phyloP scores from a whole-genome alignment of 2,329 filamentous ascomycete species.

The Pezicula radicicola region DNA sequence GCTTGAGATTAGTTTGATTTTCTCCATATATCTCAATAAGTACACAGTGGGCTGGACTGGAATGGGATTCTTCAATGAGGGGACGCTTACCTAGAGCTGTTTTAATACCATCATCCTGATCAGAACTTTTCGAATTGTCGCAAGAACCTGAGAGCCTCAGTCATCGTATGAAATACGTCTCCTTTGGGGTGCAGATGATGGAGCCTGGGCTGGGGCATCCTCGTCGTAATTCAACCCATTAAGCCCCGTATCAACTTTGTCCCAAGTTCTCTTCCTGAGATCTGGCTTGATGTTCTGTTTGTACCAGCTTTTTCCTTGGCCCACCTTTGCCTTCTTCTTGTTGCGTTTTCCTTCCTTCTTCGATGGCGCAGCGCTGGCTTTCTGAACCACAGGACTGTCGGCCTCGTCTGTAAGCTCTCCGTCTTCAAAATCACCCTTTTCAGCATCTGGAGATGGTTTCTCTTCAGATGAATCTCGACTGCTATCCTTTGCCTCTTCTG shows the following conservation, averaged over 20 bases:
- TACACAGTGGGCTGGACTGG: no score
- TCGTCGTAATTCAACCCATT: constrained; percentile 60
- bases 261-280: constrained; percentile 65
- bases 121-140: neutral
- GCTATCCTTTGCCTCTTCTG: constrained; percentile 14
- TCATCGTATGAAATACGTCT: constrained; percentile 47
- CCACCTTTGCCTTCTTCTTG: constrained; percentile 1
- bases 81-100: no score
- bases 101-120: no score
- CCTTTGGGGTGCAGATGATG: constrained; percentile 33
- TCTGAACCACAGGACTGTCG: no score
- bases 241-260: constrained; percentile 59
- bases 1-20: no score
- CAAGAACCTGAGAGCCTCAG: constrained; percentile 19
- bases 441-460: neutral
- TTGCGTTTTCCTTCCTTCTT: constrained; percentile 17
- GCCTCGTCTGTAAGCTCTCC: constrained; percentile 15
- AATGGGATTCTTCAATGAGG: no score
- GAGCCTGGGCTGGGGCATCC: constrained; percentile 20
- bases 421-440: constrained; percentile 10
- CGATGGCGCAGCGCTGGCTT: neutral
- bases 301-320: constrained; percentile 26
- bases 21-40: no score
- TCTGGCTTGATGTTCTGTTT: constrained; percentile 51
- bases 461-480: constrained; percentile 1